Evolutionary conservation across 495 filamentous ascomycete species (phyloP).

Genomic region (Xylaria bambusicola): DNA sequence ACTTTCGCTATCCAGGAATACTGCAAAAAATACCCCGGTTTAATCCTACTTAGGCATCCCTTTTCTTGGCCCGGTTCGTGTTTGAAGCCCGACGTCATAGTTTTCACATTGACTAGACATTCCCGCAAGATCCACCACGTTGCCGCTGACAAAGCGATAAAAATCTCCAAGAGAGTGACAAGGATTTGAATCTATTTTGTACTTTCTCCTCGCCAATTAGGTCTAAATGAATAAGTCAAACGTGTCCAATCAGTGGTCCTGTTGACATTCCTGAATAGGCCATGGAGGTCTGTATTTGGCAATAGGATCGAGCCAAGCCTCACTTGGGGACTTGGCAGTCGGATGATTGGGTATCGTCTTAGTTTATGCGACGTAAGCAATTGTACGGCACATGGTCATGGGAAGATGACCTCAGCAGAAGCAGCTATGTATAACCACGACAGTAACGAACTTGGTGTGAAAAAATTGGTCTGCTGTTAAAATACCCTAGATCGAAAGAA

Average conservation of each 20-base stretch:
- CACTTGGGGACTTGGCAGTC: constrained; percentile 21
- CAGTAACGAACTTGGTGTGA: background rate
- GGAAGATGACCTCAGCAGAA: constrained; percentile 10
- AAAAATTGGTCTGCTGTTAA: too few species aligned
- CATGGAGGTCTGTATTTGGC: constrained; percentile 20
- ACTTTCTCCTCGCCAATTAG: background rate
- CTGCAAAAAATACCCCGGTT: too few species aligned
- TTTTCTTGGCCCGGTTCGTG: too few species aligned
- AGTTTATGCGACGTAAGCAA: background rate
- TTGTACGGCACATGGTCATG: background rate
- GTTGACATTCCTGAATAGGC: background rate
- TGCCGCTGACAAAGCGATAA: too few species aligned
- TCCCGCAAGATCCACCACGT: too few species aligned
- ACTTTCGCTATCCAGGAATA: too few species aligned
- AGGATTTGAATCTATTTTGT: background rate
- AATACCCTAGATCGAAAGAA: too few species aligned
- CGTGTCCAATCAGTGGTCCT: background rate
- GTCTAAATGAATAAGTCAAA: background rate
- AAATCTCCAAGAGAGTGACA: background rate
- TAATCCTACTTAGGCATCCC: too few species aligned
- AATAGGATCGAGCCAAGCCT: constrained; percentile 27
- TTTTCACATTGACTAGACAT: too few species aligned
- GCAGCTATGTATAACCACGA: background rate
- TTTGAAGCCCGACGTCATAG: too few species aligned
- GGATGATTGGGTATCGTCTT: constrained; percentile 21